Evolutionary conservation across 371 early-diverging fungal species (phyloP).

Genomic region (Coemansia sp.): DNA sequence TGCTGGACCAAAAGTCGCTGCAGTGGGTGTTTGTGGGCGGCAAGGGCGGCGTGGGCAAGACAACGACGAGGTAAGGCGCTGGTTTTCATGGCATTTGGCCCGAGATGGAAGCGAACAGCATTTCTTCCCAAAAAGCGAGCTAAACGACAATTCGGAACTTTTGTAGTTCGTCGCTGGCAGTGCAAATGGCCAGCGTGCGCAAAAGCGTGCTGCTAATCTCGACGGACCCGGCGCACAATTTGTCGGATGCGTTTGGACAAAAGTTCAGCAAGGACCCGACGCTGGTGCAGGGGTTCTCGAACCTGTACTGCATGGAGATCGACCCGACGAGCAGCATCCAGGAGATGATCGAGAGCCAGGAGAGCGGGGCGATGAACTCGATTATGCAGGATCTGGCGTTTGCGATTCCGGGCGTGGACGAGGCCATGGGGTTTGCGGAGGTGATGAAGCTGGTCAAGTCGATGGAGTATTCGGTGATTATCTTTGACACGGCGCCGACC

Average conservation of each 20-base stretch:
- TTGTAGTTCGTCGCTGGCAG: constrained; percentile 78
- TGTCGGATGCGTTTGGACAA: constrained; percentile 98
- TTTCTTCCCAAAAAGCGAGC: background rate
- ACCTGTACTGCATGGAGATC: constrained; percentile 98
- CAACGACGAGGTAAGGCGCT: constrained; percentile 37
- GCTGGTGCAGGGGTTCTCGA: constrained; percentile 90
- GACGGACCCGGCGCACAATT: constrained; percentile 98
- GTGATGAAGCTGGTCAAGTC: constrained; percentile 99
- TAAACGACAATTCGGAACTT: too few relatives aligned
- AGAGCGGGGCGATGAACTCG: constrained; percentile 78
- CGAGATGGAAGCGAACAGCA: background rate
- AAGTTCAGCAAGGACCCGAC: constrained; percentile 96
- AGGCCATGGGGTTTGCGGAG: constrained; percentile 99
- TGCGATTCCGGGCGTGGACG: constrained; percentile 98
- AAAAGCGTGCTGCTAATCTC: constrained; percentile 95
- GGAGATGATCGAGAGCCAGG: constrained; percentile 92
- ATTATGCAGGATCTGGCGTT: constrained; percentile 96
- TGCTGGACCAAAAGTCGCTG: constrained; percentile 91
- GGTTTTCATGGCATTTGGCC: background rate
- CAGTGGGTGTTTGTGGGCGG: constrained; percentile 99
- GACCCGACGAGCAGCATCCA: constrained; percentile 95
- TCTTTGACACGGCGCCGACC: constrained; percentile 99
- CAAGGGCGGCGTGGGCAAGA: constrained; percentile 98
- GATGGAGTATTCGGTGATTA: constrained; percentile 97
- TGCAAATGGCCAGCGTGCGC: constrained; percentile 87